Base-by-base conservation (phyloP, 805 yeast species). In the Middelhovenomyces tepae region DNA sequence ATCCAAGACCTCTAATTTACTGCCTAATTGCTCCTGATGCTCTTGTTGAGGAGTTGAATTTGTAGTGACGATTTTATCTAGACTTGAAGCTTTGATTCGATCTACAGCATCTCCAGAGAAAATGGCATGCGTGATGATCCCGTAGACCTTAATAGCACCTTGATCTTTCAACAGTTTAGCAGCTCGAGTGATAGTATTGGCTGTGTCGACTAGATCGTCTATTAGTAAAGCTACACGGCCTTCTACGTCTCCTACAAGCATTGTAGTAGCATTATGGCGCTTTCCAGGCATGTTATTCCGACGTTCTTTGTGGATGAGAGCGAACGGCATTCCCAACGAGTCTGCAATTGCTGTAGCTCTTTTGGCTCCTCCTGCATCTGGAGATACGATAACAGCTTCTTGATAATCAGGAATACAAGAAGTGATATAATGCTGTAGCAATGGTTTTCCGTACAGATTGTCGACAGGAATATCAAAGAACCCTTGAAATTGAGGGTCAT, bases 331-430 rank as follows among this genome's bases (percentile, higher is more conserved):
- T 13, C 84, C 86, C 37, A 91, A 61, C 1, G 81, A 72, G 59
- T 91, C 99, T 1, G 98, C 98, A 40, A 91, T 71, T 1, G 89
- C 79, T 1, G 95, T 83, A 20, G 98, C 96, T 44, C 98, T 66
- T 57, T 91, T 91, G 31, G 98, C 99, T 42, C 99, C 99, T 51
- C 99, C 99, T 15, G 96, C 91, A 59, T 91, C 99, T 0, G 99
- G 99, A 1, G 95, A 85, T 21, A 91, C 96, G 47, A 91, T 75
- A 5, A 91, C 94, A 26, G 89, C 81, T 25, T 86, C 79, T 44
- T 73, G 73, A 53, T 76, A 84, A 41, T 82, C 59, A n/a, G 93
- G 89, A 36, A 91, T 76, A 42, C 68, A 66, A 38, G 78, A 76
- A 15, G 73, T 66, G 39, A 91, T 86, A 58, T 86, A 91, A 45